Percentiles rank a stretch among this genome's conserved stretches.
Evolutionary conservation across 257 asterid genomes (phyloP).

Genomic region (Haberlea rhodopensis): DNA sequence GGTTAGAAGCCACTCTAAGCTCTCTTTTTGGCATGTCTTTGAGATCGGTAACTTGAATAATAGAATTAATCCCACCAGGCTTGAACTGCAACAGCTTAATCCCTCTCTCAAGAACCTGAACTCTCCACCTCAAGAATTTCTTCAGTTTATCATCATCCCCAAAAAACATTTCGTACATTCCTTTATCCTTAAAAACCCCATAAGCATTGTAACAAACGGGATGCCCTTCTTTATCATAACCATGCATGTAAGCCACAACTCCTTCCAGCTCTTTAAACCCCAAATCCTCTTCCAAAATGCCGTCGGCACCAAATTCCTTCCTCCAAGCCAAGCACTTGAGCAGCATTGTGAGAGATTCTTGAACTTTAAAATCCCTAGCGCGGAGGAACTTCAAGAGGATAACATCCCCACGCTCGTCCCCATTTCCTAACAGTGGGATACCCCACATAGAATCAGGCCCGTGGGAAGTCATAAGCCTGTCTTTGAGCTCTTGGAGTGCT

Average conservation of each 20-base stretch:
- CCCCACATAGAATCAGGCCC: constrained; percentile 69
- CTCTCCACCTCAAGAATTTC: constrained; percentile 67
- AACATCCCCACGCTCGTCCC: constrained; percentile 66
- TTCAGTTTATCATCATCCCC: constrained; percentile 63
- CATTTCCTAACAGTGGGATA: constrained; percentile 41
- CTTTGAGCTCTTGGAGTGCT: constrained; percentile 68
- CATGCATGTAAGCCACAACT: constrained; percentile 73
- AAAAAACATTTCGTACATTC: constrained; percentile 57
- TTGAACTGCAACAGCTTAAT: constrained; percentile 62
- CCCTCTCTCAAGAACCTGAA: constrained; percentile 72
- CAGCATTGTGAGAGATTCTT: constrained; percentile 62
- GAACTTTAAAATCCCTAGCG: constrained; percentile 72
- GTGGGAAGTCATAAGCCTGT: constrained; percentile 35
- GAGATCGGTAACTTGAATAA: constrained; percentile 70
- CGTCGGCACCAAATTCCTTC: constrained; percentile 61
- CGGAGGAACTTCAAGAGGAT: constrained; percentile 80
- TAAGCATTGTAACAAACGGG: constrained; percentile 93
- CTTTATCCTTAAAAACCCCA: constrained; percentile 71
- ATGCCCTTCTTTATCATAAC: constrained; percentile 57
- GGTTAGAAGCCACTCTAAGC: constrained; percentile 81
- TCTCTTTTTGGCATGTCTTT: constrained; percentile 88
- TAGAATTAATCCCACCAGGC: constrained; percentile 79
- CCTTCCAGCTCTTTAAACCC: constrained; percentile 85
- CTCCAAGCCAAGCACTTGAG: constrained; percentile 63
- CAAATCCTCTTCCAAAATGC: constrained; percentile 60